Conservation (phyloP, 2,329 filamentous ascomycete genomes). For the Periconia macrospinosa region DNA sequence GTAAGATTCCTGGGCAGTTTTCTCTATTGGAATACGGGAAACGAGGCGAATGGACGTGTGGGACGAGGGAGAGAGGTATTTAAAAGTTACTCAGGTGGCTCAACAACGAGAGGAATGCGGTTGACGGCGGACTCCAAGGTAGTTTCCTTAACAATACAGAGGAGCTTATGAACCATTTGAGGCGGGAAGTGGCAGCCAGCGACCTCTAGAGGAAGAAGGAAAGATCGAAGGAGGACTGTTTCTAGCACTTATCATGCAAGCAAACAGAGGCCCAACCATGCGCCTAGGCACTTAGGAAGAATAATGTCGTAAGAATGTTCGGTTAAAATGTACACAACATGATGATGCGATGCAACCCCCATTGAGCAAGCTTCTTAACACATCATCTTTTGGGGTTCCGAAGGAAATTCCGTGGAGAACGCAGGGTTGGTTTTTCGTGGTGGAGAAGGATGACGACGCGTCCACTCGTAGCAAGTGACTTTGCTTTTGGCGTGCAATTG, state of each 20-base stretch:
- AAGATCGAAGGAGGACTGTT: too few species aligned
- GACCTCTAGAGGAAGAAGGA: too few species aligned
- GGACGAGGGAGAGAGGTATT: neutral
- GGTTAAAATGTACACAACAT: neutral
- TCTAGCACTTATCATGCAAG: too few species aligned
- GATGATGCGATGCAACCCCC: neutral
- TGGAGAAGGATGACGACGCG: neutral
- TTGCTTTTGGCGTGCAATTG: neutral
- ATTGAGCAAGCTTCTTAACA: neutral
- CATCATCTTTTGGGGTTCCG: neutral
- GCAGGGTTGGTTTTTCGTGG: neutral
- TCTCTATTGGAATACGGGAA: neutral
- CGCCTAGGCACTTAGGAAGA: too few species aligned
- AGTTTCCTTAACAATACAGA: neutral
- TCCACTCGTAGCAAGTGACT: neutral
- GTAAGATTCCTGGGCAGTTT: neutral
- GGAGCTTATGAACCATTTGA: neutral
- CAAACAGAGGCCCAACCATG: too few species aligned
- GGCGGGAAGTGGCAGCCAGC: too few species aligned
- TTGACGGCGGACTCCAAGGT: neutral
- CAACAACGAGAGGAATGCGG: constrained; percentile 6
- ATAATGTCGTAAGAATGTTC: too few species aligned
- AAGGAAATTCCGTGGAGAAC: neutral
- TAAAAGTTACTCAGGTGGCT: neutral
- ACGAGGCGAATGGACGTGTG: neutral